Evolutionary conservation across 768 basidiomycete genomes (phyloP), one percentile per base, ranked within the genome.

Genomic region (Lentinus tigrinus): DNA sequence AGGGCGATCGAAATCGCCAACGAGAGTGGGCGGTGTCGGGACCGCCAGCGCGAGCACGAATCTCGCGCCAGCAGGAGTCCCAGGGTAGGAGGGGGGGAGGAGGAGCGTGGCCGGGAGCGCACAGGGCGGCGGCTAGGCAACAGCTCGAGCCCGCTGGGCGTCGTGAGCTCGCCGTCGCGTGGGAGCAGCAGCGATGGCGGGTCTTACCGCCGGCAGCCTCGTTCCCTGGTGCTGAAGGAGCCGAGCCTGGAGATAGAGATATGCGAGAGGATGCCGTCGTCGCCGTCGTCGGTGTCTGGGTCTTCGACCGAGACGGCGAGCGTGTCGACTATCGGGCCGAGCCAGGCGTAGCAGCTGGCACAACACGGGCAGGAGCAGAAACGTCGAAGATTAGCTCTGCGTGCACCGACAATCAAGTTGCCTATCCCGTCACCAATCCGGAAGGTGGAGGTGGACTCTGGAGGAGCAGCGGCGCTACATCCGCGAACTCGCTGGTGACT

Each of bases 401-500:
- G 27, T 13, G 43, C 59, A 6, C 27, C 38, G 54, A 39, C 42
- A 17, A 44, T 38, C 26, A 14, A 37, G 50, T 54, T 39, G 40
- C 62, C 34, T 52, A 57, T 68, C 7, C 69, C 69, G 6, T 61
- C 65, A 24, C 69, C 70, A 27, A 68, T 70, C 31, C 65, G 70
- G 24, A 71, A 73, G 54, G 60, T 48, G 17, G 60, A 57, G 43
- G 76, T n/a, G n/a, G n/a, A n/a, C n/a, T n/a, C n/a, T 54, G 36
- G 76, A 74, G 54, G 75, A 77, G 56, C 70, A 75, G 51, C 72
- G 70, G 69, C 58, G 70, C 83, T 17, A 87, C 87, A 1, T 86
- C 87, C 8, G 78, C 84, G 17, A 88, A 85, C 64, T 86, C 86
- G 27, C 87, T 85, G 19, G 69, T 80, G 7, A 67, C 77, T 21